Base-by-base conservation (phyloP, 2,329 filamentous ascomycete species). In the Ophiocordyceps camponoti-floridani region DNA sequence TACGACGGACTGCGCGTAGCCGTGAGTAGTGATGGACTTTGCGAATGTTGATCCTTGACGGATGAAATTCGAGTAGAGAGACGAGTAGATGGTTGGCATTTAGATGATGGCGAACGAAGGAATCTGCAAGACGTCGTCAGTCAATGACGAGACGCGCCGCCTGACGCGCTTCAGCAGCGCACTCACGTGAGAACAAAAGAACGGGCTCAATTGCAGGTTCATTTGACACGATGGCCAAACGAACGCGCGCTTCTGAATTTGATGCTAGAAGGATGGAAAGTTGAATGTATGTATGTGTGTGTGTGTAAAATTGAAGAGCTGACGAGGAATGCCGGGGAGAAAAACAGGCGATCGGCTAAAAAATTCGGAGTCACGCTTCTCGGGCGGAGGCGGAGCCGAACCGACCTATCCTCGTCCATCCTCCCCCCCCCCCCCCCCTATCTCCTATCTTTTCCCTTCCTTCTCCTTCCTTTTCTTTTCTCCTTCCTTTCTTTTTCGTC, bases 1-100 rank as follows among this genome's bases (percentile, higher is more conserved):
- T 67, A 98, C 87, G 67, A 96, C 82, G 51, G 88, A 94, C 64
- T 96, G 89, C 56, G 88, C 88, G 75, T 95, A 96, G 67, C 89
- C 89, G 77, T 96, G 86, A 62, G 86, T 88, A 63, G 86, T 89
- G 64, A 96, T 83, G 59, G 88, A 87, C 72, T 96, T 96, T 61
- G 85, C 81, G 58, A 64, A 63, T 58, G 63, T 59, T 68, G 95
- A 83, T 82, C 85, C 88, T 75, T 89, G 84, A 73, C 91, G 89
- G 78, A 94, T 86, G 73, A 96, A 84, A 72, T 75, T 80, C 68
- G 77, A 72, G 66, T 78, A 79, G 52, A 81, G 67, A 59, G 73
- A 75, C 50, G 75, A 79, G 64, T 79, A 79, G 58, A 79, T 77
- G 62, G 73, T 70, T 66, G 77, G 77, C 89, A 95, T 96, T 94